Evolutionary conservation across 306 rosid species (phyloP), one percentile per base, ranked within the genome.

Genomic region (Trifolium pratense): DNA sequence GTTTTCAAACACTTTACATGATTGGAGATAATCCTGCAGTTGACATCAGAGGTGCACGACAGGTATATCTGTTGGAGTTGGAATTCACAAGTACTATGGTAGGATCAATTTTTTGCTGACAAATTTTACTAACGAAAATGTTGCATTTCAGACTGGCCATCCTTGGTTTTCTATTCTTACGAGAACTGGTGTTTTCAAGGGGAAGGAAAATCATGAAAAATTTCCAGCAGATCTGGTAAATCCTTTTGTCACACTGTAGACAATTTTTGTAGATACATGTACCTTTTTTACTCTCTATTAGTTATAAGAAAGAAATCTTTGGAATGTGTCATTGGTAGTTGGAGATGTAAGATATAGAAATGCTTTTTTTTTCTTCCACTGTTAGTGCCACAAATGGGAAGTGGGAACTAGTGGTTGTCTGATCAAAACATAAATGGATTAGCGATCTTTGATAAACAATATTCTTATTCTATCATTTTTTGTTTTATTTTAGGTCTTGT

Each of bases 161-260:
- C 98, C 96, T 73, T 93, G 98, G 98, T 93, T 93, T 88, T 91
- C 97, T 34, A 93, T 93, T 82, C 85, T 93, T 78, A 93, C 97
- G 11, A 88, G 96, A 84, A 91, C 94, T 0, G 98, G 98, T 16
- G 96, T 89, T 76, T 93, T 89, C 80, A 93, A 88, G 87, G 98
- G 92, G 73, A 85, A 82, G 80, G 96, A 76, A 71, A 93, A 88
- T 83, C 94, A 91, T 77, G 76, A 68, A 56, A 58, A 81, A 73
- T 81, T 62, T 73, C 80, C 81, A 20, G 90, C 90, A 21, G 86
- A 86, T 73, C 77, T 81, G 90, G 90, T 86, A 78, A 73, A 52
- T 80, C 39, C 71, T 37, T 59, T 60, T 26, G 26, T 18, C 23
- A 20, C 52, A 59, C 21, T 56, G 32, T 57, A n/a, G 83, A 55